Base-by-base conservation (phyloP, 192 early-diverging fungal species). In the Rhizophlyctis rosea region DNA sequence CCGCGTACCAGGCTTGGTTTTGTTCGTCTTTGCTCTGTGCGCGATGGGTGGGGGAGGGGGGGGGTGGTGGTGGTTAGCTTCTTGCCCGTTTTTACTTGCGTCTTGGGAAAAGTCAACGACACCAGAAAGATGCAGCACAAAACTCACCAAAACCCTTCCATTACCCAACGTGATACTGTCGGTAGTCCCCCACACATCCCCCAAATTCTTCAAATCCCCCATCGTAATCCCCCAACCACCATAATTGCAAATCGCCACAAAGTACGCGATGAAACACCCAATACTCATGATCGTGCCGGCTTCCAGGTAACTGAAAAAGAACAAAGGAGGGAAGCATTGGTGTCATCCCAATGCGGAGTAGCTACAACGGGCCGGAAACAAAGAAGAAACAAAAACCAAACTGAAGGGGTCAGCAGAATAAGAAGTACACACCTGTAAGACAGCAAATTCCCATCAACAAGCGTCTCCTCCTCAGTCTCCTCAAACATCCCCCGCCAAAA, bases 231-330 rank as follows among this genome's bases (percentile, higher is more conserved):
- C 48, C 51, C 16, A 73, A 65, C 76, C 77, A 59, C 79, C 68
- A 34, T 76, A 65, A 59, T 81, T 74, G 60, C 81, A 87, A 34
- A 94, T 62, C 4, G 89, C 89, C 5, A 89, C 80, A 79, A 96
- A 96, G 81, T 87, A 96, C 31, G 87, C 70, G 0, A 83, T 32
- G 29, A 90, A 65, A 33, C 78, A 80, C 34, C 90, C 90, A 34
- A 95, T 67, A 1, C 86, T 71, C 69, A 90, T 83, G 61, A 98
- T 85, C 16, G 87, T 62, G 35, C 93, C 94, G 14, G 88, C 73
- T 64, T 98, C 95, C 27, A 98, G 69, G 39, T 95, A 95, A 9
- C 90, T 73, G 87, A 89, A 98, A 50, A 78, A 83, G 27, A 98
- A 69, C 30, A 90, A 71, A 58, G n/a, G n/a, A n/a, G n/a, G n/a